Evolutionary conservation across 2,329 filamentous ascomycete species (phyloP), one percentile per base, ranked within the genome.

Genomic region (Sporothrix humicola): DNA sequence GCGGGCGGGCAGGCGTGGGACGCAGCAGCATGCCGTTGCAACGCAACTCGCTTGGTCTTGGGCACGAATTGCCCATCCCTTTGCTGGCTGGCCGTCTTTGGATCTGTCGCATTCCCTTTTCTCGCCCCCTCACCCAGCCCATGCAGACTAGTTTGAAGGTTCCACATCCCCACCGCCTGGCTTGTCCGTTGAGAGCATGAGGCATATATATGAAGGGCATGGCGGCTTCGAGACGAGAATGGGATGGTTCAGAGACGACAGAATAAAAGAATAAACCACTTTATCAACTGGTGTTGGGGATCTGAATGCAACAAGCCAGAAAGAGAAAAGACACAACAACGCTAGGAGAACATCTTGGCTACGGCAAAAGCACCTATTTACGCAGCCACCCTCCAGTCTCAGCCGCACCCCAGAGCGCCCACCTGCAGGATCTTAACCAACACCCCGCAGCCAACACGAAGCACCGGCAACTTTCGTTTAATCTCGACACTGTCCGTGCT

Each of bases 131-230:
- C 31, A 37, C 26, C 61, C 61, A 26, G 42, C 12, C 42, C 37
- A 46, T 44, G 37, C 59, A 65, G 31, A 42, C n/a, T 26, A n/a
- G 42, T 48, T 48, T 26, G 42, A 46, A 20, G 42, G 61, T 65
- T 65, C 61, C 42, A 65, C 42, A 59, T 9, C 12, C 59, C 59
- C 31, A 20, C 42, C n/a, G 23, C n/a, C 42, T 48, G 42, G 61
- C 61, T 17, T 48, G 42, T 65, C 42, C 61, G 61, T 66, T 42
- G 20, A 66, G 42, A 66, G 42, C 61, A 65, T 13, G n/a, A 66
- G 42, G 42, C 42, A 46, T 66, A 66, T 66, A 66, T 23, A 66
- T 66, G 42, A 26, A 48, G 61, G 61, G 42, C 4, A 65, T 12
- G 42, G 31, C 61, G 42, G 61, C 42, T 66, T 12, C 61, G 42